phyloP scores from a whole-genome alignment of 768 basidiomycete species.

The Clitopilus hobsonii region DNA sequence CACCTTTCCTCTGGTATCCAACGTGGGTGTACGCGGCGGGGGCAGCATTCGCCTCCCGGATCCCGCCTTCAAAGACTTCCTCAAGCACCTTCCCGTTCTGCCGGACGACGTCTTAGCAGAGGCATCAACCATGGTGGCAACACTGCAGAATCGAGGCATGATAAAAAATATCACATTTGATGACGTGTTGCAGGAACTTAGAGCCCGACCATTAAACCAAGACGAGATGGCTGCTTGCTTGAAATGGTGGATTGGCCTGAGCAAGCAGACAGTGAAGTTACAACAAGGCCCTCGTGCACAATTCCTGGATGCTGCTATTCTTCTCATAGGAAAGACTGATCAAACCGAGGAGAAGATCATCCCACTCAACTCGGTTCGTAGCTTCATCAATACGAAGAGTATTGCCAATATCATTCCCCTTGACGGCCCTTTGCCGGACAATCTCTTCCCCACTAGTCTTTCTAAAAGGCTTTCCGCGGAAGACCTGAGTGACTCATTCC shows the following conservation, averaged over 20 bases:
- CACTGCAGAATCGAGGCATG: slow-evolving; percentile 57
- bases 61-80: slow-evolving; percentile 62
- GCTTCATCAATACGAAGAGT: slow-evolving; percentile 63
- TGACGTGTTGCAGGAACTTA: slow-evolving; percentile 80
- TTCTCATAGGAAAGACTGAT: slow-evolving; percentile 35
- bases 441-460: slow-evolving; percentile 65
- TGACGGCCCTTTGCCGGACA: slow-evolving; percentile 71
- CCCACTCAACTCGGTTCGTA: slow-evolving; percentile 64
- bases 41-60: slow-evolving; percentile 72
- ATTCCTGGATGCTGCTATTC: slow-evolving; percentile 67
- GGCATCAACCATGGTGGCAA: slow-evolving; percentile 55
- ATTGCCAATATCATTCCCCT: slow-evolving; percentile 53
- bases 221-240: slow-evolving; percentile 78
- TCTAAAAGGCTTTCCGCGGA: slow-evolving; percentile 54
- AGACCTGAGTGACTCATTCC: slow-evolving; percentile 51
- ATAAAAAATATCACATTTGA: slow-evolving; percentile 72
- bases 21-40: slow-evolving; percentile 63
- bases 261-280: slow-evolving; percentile 27
- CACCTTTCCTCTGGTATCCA: slow-evolving; percentile 70
- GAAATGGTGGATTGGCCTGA: slow-evolving; percentile 73
- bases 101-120: slow-evolving; percentile 54
- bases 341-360: slow-evolving; percentile 50
- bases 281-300: slow-evolving; percentile 46
- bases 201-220: slow-evolving; percentile 61
- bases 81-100: slow-evolving; percentile 74